Percentiles rank a stretch among this genome's conserved stretches.
Evolutionary conservation across 73 alveolate genomes (phyloP).

Genomic region (Paramecium pentaurelia): DNA sequence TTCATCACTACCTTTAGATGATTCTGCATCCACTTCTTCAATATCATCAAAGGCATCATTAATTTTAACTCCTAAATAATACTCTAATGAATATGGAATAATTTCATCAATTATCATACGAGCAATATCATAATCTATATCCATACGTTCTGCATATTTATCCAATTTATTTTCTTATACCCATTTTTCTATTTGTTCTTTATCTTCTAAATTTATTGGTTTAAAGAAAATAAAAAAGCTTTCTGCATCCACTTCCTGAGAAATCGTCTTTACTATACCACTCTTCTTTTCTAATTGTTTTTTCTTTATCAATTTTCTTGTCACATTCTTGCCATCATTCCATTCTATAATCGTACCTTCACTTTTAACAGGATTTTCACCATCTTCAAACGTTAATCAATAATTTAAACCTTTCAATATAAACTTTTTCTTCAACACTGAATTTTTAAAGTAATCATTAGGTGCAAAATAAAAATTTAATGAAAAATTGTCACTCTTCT

Average conservation of each 20-base stretch:
- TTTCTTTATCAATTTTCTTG: conserved; percentile 88
- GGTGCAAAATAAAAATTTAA: conserved; percentile 80
- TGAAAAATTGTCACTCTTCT: conserved; percentile 77
- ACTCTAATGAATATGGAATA: conserved; percentile 94
- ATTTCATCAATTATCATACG: conserved; percentile 90
- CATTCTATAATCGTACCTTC: conserved; percentile 90
- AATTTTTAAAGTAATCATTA: conserved; percentile 88
- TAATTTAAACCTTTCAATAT: conserved; percentile 68
- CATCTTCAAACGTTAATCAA: neutral
- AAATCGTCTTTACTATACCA: conserved; percentile 68
- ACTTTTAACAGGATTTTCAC: conserved; percentile 82
- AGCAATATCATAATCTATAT: conserved; percentile 83
- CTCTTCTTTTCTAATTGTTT: conserved; percentile 87
- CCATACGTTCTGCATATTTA: conserved; percentile 58
- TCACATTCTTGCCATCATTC: conserved; percentile 91
- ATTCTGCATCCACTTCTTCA: conserved; percentile 66
- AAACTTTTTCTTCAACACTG: conserved; percentile 76
- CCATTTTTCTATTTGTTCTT: conserved; percentile 80
- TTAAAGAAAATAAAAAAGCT: conserved; percentile 89
- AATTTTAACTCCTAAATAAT: conserved; percentile 86
- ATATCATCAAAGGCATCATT: conserved; percentile 76
- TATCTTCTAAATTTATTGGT: conserved; percentile 77
- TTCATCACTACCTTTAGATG: conserved; percentile 19
- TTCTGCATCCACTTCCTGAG: conserved; percentile 79
- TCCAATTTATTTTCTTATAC: conserved; percentile 79